These are phyloP conservation scores for Teratosphaeria nubilosa DNA, from an alignment of 2,329 filamentous ascomycete genomes.

Conservation along the genomic window DNA sequence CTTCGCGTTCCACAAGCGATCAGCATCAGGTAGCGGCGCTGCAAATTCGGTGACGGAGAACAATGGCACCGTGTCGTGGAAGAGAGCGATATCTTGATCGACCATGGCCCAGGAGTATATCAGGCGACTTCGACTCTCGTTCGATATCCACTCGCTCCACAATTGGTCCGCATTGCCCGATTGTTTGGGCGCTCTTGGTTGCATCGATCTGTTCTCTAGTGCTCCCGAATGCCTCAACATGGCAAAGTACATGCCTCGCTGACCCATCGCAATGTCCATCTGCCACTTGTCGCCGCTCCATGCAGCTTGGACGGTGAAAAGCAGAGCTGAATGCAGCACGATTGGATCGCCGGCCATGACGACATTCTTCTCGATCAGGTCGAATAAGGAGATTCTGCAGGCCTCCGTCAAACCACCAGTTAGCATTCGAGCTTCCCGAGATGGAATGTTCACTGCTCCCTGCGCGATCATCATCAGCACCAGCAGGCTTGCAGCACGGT, in stretches of 20 bases:
- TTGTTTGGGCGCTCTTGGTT: conserved; percentile 36
- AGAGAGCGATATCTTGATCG: conserved; percentile 60
- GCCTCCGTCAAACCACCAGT: conserved; percentile 59
- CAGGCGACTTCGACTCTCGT: conserved; percentile 54
- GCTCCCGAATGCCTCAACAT: conserved; percentile 63
- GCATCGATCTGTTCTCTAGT: conserved; percentile 41
- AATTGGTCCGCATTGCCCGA: conserved; percentile 40
- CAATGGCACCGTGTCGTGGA: conserved; percentile 53
- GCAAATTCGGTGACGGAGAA: conserved; percentile 56
- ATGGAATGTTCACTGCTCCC: conserved; percentile 56
- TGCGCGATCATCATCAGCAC: conserved; percentile 64
- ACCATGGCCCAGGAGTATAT: conserved; percentile 70
- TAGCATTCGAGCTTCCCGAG: conserved; percentile 54
- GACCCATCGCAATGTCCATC: conserved; percentile 67
- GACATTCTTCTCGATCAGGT: conserved; percentile 62
- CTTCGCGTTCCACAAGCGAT: conserved; percentile 53
- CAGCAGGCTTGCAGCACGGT: conserved; percentile 54
- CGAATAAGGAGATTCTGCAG: conserved; percentile 61
- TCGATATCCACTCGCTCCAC: conserved; percentile 56
- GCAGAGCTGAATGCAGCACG: conserved; percentile 54
- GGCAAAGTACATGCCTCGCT: conserved; percentile 61
- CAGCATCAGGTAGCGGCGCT: conserved; percentile 53
- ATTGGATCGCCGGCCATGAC: conserved; percentile 56
- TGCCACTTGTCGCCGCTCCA: conserved; percentile 72
- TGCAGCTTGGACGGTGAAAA: conserved; percentile 58